phyloP scores from a whole-genome alignment of 768 basidiomycete genomes.

The Leucogyrophana mollusca region DNA sequence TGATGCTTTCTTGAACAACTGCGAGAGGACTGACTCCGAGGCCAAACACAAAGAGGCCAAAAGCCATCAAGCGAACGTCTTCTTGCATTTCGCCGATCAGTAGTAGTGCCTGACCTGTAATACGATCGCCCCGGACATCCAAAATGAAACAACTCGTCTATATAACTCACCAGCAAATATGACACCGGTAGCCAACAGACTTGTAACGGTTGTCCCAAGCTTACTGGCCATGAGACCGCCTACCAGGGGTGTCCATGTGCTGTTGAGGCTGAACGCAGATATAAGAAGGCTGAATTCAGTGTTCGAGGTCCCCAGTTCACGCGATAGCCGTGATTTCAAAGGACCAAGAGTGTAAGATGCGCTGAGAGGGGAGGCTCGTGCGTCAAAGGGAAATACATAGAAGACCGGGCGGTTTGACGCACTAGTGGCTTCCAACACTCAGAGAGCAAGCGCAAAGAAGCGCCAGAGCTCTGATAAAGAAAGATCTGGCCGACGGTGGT shows the following conservation, averaged over 20 bases:
- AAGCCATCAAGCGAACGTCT: conserved; percentile 65
- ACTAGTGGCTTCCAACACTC: conserved; percentile 80
- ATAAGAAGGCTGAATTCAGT: conserved; percentile 77
- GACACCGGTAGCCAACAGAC: conserved; percentile 73
- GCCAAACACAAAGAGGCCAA: conserved; percentile 79
- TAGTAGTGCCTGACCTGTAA: conserved; percentile 61
- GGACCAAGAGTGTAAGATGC: conserved; percentile 77
- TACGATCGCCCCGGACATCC: background rate
- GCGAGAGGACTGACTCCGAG: conserved; percentile 78
- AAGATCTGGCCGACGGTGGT: conserved; percentile 31
- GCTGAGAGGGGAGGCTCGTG: conserved; percentile 32
- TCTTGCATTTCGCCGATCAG: conserved; percentile 61
- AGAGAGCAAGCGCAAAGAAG: conserved; percentile 71
- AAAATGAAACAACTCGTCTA: background rate
- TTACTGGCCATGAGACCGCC: conserved; percentile 70
- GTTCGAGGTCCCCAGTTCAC: conserved; percentile 74
- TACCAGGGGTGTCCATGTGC: conserved; percentile 75
- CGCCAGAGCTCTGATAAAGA: conserved; percentile 56
- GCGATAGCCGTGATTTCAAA: conserved; percentile 64
- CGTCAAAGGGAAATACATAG: conserved; percentile 2
- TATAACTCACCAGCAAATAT: conserved; percentile 54
- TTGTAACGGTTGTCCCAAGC: conserved; percentile 68
- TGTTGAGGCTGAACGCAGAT: conserved; percentile 74
- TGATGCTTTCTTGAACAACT: conserved; percentile 83
- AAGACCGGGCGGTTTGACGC: conserved; percentile 18